A percentile compares a stretch with the other conserved stretches of the same genome.
phyloP scores from a whole-genome alignment of 2,329 filamentous ascomycete species.

The Claviceps maximensis region DNA sequence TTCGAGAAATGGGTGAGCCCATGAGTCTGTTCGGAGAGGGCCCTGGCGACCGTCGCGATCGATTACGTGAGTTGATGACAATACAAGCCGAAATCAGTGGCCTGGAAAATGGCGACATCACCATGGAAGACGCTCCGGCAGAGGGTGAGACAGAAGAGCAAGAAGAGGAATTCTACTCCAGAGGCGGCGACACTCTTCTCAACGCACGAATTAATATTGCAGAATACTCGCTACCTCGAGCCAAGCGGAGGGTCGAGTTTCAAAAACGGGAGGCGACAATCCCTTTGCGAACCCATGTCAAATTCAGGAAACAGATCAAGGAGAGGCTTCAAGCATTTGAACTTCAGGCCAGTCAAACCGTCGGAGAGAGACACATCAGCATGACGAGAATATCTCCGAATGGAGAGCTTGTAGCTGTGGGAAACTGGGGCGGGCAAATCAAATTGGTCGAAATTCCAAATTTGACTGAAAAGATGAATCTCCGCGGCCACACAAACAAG shows the following conservation, averaged over 20 bases:
- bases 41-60: conserved; percentile 70
- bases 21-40: conserved; percentile 92
- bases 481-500: conserved; percentile 78
- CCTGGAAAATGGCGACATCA: conserved; percentile 42
- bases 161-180: conserved; percentile 92
- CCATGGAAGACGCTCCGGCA: conserved; percentile 45
- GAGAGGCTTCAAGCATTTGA: conserved; percentile 73
- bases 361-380: conserved; percentile 79
- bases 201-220: conserved; percentile 69
- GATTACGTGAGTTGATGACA: conserved; percentile 68
- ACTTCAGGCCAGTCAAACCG: conserved; percentile 84
- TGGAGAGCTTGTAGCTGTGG: conserved; percentile 70
- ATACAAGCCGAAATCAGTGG: conserved; percentile 53
- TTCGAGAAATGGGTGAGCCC: conserved; percentile 83
- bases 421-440: conserved; percentile 86
- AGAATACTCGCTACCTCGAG: conserved; percentile 68
- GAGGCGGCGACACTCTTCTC: conserved; percentile 61
- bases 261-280: conserved; percentile 75
- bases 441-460: conserved; percentile 76
- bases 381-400: conserved; percentile 85
- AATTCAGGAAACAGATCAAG: conserved; percentile 81
- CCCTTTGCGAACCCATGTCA: conserved; percentile 77
- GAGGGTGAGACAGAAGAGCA: conserved; percentile 56
- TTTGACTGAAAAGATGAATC: conserved; percentile 59
- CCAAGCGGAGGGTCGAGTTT: conserved; percentile 61